phyloP scores from a whole-genome alignment of 805 yeast genomes.

The Schwanniomyces pseudopolymorphus region DNA sequence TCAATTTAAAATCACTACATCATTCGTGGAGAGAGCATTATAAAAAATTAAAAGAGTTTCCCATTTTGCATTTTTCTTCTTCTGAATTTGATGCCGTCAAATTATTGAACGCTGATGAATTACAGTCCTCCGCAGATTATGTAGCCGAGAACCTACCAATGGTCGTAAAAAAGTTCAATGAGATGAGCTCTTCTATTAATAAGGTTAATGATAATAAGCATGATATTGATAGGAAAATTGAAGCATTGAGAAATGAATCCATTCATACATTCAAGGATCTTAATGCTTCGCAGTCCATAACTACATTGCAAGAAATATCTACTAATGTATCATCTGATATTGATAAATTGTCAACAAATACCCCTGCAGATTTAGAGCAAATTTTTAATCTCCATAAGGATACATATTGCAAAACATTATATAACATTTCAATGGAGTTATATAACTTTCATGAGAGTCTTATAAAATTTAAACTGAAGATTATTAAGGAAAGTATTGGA shows the following conservation, averaged over 20 bases:
- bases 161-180: slow-evolving; percentile 28
- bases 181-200: slow-evolving; percentile 34
- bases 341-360: slow-evolving; percentile 9
- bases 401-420: slow-evolving; percentile 24
- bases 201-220: slow-evolving; percentile 35
- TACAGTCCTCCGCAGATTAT: slow-evolving; percentile 30
- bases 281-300: slow-evolving; percentile 13
- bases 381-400: slow-evolving; percentile 20
- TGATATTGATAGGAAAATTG: slow-evolving; percentile 41
- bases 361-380: slow-evolving; percentile 14
- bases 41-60: slow-evolving; percentile 33
- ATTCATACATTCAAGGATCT: slow-evolving; percentile 21
- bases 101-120: slow-evolving; percentile 27
- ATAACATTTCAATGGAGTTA: slow-evolving; percentile 29
- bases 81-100: slow-evolving; percentile 24
- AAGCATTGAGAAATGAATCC: slow-evolving; percentile 40
- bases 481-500: slow-evolving; percentile 18
- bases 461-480: slow-evolving; percentile 29
- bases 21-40: slow-evolving; percentile 37
- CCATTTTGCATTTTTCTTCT: slow-evolving; percentile 34
- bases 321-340: slow-evolving; percentile 10
- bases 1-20: slow-evolving; percentile 42
- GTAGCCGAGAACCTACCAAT: slow-evolving; percentile 28
- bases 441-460: slow-evolving; percentile 32
- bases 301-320: slow-evolving; percentile 1